Evolutionary conservation across 176 grass and related monocot species (phyloP).

Genomic region (Cenchrus purpureus): DNA sequence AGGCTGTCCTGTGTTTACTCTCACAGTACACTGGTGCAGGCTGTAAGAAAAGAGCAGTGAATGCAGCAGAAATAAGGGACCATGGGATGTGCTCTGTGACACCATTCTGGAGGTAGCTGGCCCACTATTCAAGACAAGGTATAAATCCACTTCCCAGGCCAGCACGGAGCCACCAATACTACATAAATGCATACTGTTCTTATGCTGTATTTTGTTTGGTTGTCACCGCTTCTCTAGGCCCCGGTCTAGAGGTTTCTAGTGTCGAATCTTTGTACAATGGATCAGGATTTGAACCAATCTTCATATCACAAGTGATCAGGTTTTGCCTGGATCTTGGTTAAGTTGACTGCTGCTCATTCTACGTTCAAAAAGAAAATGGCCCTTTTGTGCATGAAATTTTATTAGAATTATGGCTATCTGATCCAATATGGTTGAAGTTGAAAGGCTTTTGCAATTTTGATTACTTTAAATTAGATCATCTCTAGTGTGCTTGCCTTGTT

Average conservation of each 20-base stretch:
- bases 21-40: conserved; percentile 45
- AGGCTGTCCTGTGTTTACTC: conserved; percentile 50
- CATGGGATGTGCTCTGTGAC: conserved; percentile 53
- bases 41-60: conserved; percentile 63
- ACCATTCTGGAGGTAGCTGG: conserved; percentile 47
- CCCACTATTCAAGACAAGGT: conserved; percentile 71
- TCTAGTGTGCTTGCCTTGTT: conserved; percentile 22
- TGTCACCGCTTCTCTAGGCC: conserved; percentile 32
- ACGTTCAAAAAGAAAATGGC: conserved; percentile 26
- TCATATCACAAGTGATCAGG: conserved; percentile 39
- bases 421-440: conserved; percentile 29
- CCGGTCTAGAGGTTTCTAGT: conserved; percentile 41
- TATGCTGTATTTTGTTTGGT: conserved; percentile 53
- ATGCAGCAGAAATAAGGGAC: conserved; percentile 58
- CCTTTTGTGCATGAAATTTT: conserved; percentile 18
- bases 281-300: conserved; percentile 23
- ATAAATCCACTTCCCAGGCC: conserved; percentile 57
- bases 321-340: conserved; percentile 42
- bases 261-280: conserved; percentile 39
- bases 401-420: conserved; percentile 36
- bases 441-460: conserved; percentile 18
- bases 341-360: background rate
- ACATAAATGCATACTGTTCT: conserved; percentile 61
- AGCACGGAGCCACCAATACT: conserved; percentile 57
- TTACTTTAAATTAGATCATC: conserved; percentile 30